phyloP scores from a whole-genome alignment of 176 grass and related monocot genomes.

The Zea luxurians region DNA sequence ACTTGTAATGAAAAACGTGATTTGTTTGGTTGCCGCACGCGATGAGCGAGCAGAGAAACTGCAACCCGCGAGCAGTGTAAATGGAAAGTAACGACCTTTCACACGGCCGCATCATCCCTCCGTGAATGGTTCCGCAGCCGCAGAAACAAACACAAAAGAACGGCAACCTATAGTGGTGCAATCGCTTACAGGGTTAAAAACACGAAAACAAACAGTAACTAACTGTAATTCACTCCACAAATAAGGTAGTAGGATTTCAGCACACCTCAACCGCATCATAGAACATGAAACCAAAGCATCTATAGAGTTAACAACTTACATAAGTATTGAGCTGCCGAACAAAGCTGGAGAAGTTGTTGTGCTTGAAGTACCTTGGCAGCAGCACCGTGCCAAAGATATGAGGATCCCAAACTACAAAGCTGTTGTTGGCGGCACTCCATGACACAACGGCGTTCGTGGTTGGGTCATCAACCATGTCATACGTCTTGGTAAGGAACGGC shows the following conservation, averaged over 20 bases:
- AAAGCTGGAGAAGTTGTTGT: constrained; percentile 99
- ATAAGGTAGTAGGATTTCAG: background rate
- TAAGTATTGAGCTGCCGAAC: constrained; percentile 97
- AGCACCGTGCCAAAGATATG: constrained; percentile 63
- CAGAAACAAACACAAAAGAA: no score
- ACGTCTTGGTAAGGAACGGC: constrained; percentile 85
- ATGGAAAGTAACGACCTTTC: no score
- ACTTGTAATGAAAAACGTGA: no score
- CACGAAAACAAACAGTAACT: no score
- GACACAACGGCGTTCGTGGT: constrained; percentile 66
- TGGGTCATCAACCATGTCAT: constrained; percentile 79
- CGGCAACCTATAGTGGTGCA: no score
- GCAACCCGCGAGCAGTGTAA: no score
- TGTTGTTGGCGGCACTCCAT: constrained; percentile 66
- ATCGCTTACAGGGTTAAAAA: no score
- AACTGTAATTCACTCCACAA: background rate
- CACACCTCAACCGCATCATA: background rate
- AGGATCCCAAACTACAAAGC: constrained; percentile 92
- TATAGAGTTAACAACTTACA: constrained; percentile 45
- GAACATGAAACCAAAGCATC: background rate
- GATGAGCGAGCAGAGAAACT: no score
- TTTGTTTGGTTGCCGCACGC: no score
- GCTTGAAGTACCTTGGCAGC: constrained; percentile 91
- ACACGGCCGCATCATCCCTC: no score
- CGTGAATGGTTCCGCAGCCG: no score